A percentile compares a stretch with the other conserved stretches of the same genome.
Conservation (phyloP, 306 rosid genomes). For the Prunus mume region DNA sequence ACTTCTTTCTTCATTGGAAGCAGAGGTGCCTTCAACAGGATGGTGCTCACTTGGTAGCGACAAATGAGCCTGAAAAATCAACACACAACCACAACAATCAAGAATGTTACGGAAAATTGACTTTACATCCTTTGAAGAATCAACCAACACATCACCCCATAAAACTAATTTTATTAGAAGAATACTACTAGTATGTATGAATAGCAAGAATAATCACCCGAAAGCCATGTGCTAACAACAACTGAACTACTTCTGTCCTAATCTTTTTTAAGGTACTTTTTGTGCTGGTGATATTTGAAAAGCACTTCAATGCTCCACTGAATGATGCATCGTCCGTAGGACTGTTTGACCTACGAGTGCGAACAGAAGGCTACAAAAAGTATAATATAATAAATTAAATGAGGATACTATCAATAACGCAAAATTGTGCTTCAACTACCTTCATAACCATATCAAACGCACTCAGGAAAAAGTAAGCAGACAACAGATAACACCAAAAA, state of each 20-base stretch:
- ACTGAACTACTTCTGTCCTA: slow-evolving; percentile 53
- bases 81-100: not conserved
- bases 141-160: not conserved
- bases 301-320: slow-evolving; percentile 61
- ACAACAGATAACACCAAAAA: not conserved
- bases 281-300: slow-evolving; percentile 52
- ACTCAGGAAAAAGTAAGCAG: slow-evolving; percentile 3
- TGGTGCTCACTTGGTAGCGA: slow-evolving; percentile 35
- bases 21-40: slow-evolving; percentile 19
- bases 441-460: not conserved
- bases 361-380: slow-evolving; percentile 68
- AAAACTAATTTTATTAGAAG: not conserved
- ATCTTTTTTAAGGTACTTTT: slow-evolving; percentile 66
- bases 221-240: slow-evolving; percentile 84
- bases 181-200: not conserved
- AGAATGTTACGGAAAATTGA: not conserved
- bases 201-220: slow-evolving; percentile 53
- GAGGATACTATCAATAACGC: slow-evolving; percentile 11
- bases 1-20: slow-evolving; percentile 30
- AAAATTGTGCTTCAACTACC: not conserved
- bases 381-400: slow-evolving; percentile 3
- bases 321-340: slow-evolving; percentile 52
- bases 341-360: slow-evolving; percentile 62
- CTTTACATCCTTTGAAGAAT: not conserved
- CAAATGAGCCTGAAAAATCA: slow-evolving; percentile 64